Conservation (phyloP, 805 yeast genomes). For the Candida adriatica region DNA sequence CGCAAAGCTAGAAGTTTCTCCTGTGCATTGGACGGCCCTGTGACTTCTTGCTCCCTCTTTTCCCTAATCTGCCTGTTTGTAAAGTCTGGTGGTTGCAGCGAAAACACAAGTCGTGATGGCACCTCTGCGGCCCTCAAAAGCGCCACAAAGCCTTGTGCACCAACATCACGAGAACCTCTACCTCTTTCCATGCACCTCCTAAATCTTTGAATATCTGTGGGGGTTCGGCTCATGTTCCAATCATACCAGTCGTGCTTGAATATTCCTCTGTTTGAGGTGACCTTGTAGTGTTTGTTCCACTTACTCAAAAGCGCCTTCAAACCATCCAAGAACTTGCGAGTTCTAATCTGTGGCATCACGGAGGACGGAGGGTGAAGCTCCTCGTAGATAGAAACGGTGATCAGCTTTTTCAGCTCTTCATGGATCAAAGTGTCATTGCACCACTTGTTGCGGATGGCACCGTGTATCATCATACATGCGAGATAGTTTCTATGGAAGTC, state of each 20-base stretch:
- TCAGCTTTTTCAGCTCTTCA: constrained; percentile 31
- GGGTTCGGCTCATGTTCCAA: constrained; percentile 16
- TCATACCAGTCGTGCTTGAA: constrained; percentile 40
- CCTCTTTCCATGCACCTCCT: constrained; percentile 34
- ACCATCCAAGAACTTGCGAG: constrained; percentile 71
- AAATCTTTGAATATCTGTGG: constrained; percentile 34
- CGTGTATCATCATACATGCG: constrained; percentile 57
- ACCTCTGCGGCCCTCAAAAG: constrained; percentile 65
- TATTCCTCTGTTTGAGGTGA: constrained; percentile 32
- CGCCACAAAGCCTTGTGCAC: constrained; percentile 84
- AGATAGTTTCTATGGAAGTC: constrained; percentile 53
- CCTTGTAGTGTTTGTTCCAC: constrained; percentile 52
- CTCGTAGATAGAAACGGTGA: constrained; percentile 40
- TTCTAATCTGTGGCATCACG: constrained; percentile 32
- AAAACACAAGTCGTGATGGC: constrained; percentile 67
- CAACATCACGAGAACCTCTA: constrained; percentile 69
- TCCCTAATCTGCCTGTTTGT: constrained; percentile 31
- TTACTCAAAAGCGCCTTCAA: constrained; percentile 56
- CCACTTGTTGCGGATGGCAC: constrained; percentile 68
- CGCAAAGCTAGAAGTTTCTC: constrained; percentile 18
- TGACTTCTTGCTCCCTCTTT: not conserved
- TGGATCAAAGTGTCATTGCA: constrained; percentile 44
- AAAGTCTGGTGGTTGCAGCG: constrained; percentile 88
- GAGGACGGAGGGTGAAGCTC: constrained; percentile 44
- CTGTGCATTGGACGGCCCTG: constrained; percentile 3